Base-by-base conservation (phyloP, 192 early-diverging fungal species). In the Umbelopsis ramanniana region DNA sequence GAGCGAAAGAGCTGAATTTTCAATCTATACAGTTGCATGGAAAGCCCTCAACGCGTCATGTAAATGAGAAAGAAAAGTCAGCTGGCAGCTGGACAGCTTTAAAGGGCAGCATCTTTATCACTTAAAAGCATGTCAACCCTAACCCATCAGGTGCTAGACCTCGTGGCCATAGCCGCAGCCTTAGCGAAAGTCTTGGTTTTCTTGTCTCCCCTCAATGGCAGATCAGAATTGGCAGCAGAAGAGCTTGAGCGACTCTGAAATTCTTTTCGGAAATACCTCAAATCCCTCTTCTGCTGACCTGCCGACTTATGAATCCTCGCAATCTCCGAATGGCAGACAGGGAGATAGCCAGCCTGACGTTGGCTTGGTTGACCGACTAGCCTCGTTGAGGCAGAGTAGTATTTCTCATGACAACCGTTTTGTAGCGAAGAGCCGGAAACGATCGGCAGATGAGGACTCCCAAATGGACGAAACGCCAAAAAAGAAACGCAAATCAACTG, bases 1-100 rank as follows among this genome's bases (percentile, higher is more conserved):
- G 57, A 63, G 57, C 57, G 57, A 14, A 63, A 63, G 8, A 63
- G 57, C 57, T 63, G 57, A 63, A 63, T 63, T 63, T 63, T 63
- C 29, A 63, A 26, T 63, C 57, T 29, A 33, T 63, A 63, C 19
- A 63, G 57, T 63, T 63, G 57, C 57, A 63, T 63, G 57, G 57
- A 63, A 63, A 35, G 26, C 33, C 53, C 19, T 63, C 33, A 63
- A 37, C 57, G 57, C 57, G 33, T 37, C 57, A 63, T 63, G 57
- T 63, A 63, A 29, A 46, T 1, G 33, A 63, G 57, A 29, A 37
- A 26, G 37, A 14, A n/a, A 35, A 63, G 53, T 54, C 53, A 63
- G 57, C 15, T 63, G 15, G n/a, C 26, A 35, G 19, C 33, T 63
- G 57, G 53, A 29, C 29, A 29, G 29, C 29, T 26, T 12, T 12